Evolutionary conservation across 2,329 filamentous ascomycete genomes (phyloP).

Genomic region (Stromatinia cepivora): DNA sequence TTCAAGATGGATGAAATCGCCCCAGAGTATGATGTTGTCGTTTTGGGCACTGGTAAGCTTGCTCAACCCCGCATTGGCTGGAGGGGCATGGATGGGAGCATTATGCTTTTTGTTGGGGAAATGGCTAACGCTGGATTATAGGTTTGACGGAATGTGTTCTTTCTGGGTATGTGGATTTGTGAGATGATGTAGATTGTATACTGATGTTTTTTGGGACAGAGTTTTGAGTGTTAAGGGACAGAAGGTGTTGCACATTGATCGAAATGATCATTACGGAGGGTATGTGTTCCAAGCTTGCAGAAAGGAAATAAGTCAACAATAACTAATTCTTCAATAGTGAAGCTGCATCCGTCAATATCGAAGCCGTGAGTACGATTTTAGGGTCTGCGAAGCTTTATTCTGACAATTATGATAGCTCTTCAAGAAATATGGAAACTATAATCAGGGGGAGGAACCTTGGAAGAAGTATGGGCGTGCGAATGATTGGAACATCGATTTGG

Average conservation of each 20-base stretch:
- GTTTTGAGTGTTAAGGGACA: conserved; percentile 98
- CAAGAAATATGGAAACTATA: conserved; percentile 90
- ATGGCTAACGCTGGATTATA: conserved; percentile 44
- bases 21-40: conserved; percentile 97
- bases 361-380: conserved; percentile 63
- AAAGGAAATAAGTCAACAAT: conserved; percentile 35
- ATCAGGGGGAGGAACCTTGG: conserved; percentile 84
- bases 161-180: conserved; percentile 69
- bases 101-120: neutral
- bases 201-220: conserved; percentile 47
- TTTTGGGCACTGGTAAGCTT: conserved; percentile 87
- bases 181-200: neutral
- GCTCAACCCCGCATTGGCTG: conserved; percentile 42
- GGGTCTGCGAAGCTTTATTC: conserved; percentile 29
- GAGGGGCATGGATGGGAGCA: conserved; percentile 35
- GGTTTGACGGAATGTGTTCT: conserved; percentile 98
- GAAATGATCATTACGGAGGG: conserved; percentile 98
- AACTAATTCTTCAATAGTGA: conserved; percentile 57
- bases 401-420: conserved; percentile 67
- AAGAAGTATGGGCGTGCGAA: conserved; percentile 95
- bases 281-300: conserved; percentile 45
- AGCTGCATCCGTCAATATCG: conserved; percentile 94
- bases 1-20: conserved; percentile 90
- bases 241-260: conserved; percentile 98
- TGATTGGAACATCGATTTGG: conserved; percentile 99